Evolutionary conservation across 140 eudicot species (phyloP).

Genomic region (Stevia rebaudiana): DNA sequence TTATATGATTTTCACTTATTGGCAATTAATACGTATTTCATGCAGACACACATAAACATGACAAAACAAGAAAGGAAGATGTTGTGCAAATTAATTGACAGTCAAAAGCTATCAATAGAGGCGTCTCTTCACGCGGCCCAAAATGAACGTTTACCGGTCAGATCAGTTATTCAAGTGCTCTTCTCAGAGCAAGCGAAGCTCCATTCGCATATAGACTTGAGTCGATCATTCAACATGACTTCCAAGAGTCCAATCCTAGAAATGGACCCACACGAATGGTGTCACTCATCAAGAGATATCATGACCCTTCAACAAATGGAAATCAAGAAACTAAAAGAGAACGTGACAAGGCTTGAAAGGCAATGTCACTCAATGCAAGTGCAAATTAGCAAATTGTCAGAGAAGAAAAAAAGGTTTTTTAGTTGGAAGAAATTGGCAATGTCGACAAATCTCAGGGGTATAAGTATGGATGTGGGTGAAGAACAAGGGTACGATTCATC

Average conservation of each 20-base stretch:
- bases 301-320: constrained; percentile 51
- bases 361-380: constrained; percentile 65
- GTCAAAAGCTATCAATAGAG: constrained; percentile 45
- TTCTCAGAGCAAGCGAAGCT: constrained; percentile 48
- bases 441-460: constrained; percentile 23
- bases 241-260: constrained; percentile 42
- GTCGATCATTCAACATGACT: constrained; percentile 48
- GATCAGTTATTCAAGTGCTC: constrained; percentile 48
- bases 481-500: constrained; percentile 22
- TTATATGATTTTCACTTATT: neutral
- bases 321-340: constrained; percentile 62
- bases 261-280: constrained; percentile 38
- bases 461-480: constrained; percentile 22
- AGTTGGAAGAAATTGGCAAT: constrained; percentile 51
- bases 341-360: constrained; percentile 59
- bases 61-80: constrained; percentile 45
- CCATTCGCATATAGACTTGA: constrained; percentile 48
- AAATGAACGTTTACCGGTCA: constrained; percentile 46
- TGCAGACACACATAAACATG: constrained; percentile 36
- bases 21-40: neutral
- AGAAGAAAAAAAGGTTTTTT: constrained; percentile 59
- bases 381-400: constrained; percentile 53
- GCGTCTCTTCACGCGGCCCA: constrained; percentile 50
- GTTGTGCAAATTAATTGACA: constrained; percentile 43
- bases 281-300: constrained; percentile 52